Evolutionary conservation across 306 rosid species (phyloP).

Genomic region (Prunus padus): DNA sequence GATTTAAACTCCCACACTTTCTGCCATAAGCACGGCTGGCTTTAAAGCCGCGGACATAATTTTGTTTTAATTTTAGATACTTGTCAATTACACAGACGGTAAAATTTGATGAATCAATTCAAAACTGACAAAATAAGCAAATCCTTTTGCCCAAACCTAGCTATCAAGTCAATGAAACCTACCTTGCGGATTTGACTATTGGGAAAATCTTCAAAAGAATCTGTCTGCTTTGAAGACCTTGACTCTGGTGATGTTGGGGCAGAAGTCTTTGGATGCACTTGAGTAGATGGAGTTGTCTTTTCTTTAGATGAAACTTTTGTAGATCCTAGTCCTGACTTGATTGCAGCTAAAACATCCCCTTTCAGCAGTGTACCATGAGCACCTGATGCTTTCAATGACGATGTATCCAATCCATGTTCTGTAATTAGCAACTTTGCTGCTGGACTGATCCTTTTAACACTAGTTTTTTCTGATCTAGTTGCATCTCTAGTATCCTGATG

Average conservation of each 20-base stretch:
- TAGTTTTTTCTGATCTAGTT: constrained; percentile 39
- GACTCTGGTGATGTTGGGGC: constrained; percentile 38
- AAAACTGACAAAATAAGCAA: background rate
- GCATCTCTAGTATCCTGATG: constrained; percentile 40
- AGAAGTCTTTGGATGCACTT: constrained; percentile 39
- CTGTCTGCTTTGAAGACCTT: constrained; percentile 51
- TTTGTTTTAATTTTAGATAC: no score
- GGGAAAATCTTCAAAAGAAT: constrained; percentile 79
- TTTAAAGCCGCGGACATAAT: no score
- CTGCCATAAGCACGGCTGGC: no score
- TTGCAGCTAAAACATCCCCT: constrained; percentile 88
- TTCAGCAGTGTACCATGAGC: constrained; percentile 75
- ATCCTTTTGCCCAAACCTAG: constrained; percentile 10
- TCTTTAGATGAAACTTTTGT: constrained; percentile 56
- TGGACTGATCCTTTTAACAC: constrained; percentile 72
- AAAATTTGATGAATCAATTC: no score
- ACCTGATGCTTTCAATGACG: constrained; percentile 77
- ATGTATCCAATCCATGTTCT: constrained; percentile 81
- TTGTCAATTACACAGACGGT: no score
- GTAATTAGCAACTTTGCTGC: constrained; percentile 79
- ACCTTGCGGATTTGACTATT: constrained; percentile 97
- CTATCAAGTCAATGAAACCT: constrained; percentile 21
- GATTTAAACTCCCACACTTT: no score
- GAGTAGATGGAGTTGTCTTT: constrained; percentile 47
- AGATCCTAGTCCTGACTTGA: constrained; percentile 69